Percentiles rank a stretch among this genome's conserved stretches.
Evolutionary conservation across 2,329 filamentous ascomycete genomes (phyloP).

Genomic region (Neonectria ditissima): DNA sequence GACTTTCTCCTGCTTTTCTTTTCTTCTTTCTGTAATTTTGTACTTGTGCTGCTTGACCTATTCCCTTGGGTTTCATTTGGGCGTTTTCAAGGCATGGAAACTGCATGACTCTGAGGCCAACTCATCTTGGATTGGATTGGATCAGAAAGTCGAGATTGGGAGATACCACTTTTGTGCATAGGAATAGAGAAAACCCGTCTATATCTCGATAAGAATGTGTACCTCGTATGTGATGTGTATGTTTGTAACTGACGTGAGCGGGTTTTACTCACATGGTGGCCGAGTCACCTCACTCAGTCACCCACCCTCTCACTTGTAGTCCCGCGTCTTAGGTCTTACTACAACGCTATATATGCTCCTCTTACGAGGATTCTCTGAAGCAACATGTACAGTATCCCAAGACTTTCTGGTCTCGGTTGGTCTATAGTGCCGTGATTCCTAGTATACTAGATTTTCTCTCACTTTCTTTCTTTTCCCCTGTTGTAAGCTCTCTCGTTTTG

Average conservation of each 20-base stretch:
- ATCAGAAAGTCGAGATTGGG: constrained; percentile 1
- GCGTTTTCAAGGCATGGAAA: constrained; percentile 3
- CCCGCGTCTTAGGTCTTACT: not conserved
- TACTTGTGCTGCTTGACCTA: constrained; percentile 1
- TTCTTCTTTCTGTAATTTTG: not conserved
- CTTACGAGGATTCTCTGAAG: not conserved
- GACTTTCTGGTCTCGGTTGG: not conserved
- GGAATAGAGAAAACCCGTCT: not conserved
- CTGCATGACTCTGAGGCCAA: constrained; percentile 1
- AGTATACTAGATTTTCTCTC: too few species aligned
- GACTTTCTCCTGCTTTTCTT: not conserved
- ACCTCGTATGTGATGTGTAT: not conserved
- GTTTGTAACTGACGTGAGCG: not conserved
- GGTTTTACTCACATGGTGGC: not conserved
- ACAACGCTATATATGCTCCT: not conserved
- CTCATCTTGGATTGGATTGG: not conserved
- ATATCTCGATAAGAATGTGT: not conserved
- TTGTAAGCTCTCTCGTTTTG: not conserved
- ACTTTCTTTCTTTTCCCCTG: not conserved
- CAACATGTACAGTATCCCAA: not conserved
- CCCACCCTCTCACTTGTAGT: not conserved
- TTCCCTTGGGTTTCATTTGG: not conserved
- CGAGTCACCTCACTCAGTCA: not conserved
- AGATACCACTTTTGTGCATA: constrained; percentile 11
- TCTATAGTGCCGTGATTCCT: constrained; percentile 23